A percentile compares a stretch with the other conserved stretches of the same genome.
Evolutionary conservation across 1,284 basidiomycete genomes (phyloP).

Genomic region (Apiotrichum sp.): DNA sequence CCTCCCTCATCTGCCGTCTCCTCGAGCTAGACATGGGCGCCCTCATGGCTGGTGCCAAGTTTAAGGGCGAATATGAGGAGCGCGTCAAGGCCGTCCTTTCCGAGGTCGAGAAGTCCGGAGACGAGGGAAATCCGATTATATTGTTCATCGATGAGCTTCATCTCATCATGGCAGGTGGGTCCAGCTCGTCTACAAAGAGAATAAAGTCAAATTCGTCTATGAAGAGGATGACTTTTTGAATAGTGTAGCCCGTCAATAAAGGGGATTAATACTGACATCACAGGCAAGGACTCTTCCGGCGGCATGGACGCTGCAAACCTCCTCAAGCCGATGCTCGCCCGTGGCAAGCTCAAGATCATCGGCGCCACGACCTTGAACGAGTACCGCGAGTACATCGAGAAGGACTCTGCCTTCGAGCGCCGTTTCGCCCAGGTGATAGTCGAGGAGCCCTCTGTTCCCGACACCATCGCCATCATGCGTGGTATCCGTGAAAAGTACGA

Average conservation of each 20-base stretch:
- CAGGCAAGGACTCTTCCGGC: slow-evolving; percentile 37
- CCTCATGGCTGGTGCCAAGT: slow-evolving; percentile 89
- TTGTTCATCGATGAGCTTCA: slow-evolving; percentile 95
- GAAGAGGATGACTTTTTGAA: too few relatives aligned
- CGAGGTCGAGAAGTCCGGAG: slow-evolving; percentile 86
- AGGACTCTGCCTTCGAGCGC: slow-evolving; percentile 87
- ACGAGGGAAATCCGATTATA: slow-evolving; percentile 77
- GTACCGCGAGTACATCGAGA: slow-evolving; percentile 94
- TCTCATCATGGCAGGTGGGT: slow-evolving; percentile 64
- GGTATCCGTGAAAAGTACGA: slow-evolving; percentile 76
- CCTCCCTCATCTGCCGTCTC: slow-evolving; percentile 74
- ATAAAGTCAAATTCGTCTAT: too few relatives aligned
- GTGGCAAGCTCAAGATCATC: slow-evolving; percentile 83
- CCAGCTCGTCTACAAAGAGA: too few relatives aligned
- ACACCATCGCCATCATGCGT: slow-evolving; percentile 83
- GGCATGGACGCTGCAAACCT: slow-evolving; percentile 65
- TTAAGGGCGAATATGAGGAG: slow-evolving; percentile 97
- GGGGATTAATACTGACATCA: too few relatives aligned
- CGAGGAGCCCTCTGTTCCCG: slow-evolving; percentile 83
- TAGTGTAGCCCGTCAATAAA: too few relatives aligned
- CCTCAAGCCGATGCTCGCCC: slow-evolving; percentile 81
- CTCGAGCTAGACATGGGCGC: slow-evolving; percentile 80
- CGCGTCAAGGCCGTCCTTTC: slow-evolving; percentile 82
- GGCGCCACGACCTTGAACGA: slow-evolving; percentile 92
- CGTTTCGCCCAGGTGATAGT: slow-evolving; percentile 92